Percentiles rank a stretch among this genome's conserved stretches.
Conservation (phyloP, 2,329 filamentous ascomycete species). For the Pestalotiopsis sp. region DNA sequence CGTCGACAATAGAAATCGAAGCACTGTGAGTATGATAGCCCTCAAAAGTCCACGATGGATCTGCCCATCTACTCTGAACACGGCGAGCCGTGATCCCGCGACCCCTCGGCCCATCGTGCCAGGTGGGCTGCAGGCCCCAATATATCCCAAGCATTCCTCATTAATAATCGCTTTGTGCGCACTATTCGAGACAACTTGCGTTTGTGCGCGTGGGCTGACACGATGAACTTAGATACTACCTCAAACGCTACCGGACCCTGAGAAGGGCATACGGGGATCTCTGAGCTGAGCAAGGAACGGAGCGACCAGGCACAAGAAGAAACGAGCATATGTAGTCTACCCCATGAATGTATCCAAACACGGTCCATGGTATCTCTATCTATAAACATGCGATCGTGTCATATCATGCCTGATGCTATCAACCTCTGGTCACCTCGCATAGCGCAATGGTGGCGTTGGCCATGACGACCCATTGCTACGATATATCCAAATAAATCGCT, state of each 20-base stretch:
- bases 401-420: not conserved
- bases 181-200: no score
- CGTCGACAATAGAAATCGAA: slow-evolving; percentile 73
- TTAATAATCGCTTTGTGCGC: no score
- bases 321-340: no score
- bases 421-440: not conserved
- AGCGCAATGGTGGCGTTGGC: not conserved
- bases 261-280: slow-evolving; percentile 72
- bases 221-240: slow-evolving; percentile 71
- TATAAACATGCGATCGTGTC: not conserved
- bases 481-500: no score
- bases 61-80: not conserved
- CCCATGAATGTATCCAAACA: slow-evolving; percentile 10
- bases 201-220: not conserved
- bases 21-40: slow-evolving; percentile 68
- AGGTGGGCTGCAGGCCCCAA: no score
- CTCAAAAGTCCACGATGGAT: not conserved
- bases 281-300: slow-evolving; percentile 28
- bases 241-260: slow-evolving; percentile 87
- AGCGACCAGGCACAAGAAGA: not conserved
- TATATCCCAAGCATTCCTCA: not conserved
- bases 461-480: not conserved
- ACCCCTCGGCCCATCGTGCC: no score
- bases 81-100: no score
- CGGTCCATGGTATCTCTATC: not conserved